Evolutionary conservation across 208 protist species (phyloP).

Genomic region (Acanthamoeba castellanii): DNA sequence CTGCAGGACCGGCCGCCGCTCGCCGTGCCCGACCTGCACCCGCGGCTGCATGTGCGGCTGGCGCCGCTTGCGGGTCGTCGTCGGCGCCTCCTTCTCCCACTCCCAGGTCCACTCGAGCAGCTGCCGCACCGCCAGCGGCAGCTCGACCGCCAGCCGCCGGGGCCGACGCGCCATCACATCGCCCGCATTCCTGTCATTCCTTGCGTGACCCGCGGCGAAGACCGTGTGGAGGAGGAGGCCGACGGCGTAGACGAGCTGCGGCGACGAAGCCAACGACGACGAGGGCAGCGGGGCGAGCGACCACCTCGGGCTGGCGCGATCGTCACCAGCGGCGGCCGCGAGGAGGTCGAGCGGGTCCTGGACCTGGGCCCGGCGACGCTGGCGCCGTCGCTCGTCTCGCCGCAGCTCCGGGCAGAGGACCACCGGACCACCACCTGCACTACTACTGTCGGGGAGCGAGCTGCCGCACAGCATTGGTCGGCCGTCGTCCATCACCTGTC

Average conservation of each 20-base stretch:
- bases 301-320: not conserved
- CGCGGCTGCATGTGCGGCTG: not conserved
- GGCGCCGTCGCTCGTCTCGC: not conserved
- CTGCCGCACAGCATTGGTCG: not conserved
- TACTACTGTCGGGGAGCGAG: not conserved
- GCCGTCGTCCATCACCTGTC: slow-evolving; percentile 3
- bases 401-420: not conserved
- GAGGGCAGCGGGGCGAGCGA: not conserved
- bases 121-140: slow-evolving; percentile 28
- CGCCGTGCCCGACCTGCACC: not conserved
- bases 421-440: too few relatives aligned
- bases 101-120: slow-evolving; percentile 40
- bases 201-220: not conserved
- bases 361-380: not conserved
- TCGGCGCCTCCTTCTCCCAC: not conserved
- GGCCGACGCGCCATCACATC: too few relatives aligned
- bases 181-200: not conserved
- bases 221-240: slow-evolving; percentile 1
- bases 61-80: not conserved
- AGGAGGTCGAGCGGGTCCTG: slow-evolving; percentile 1
- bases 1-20: not conserved
- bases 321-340: not conserved
- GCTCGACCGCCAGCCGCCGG: not conserved
- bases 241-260: not conserved
- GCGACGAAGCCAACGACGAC: not conserved